phyloP scores from a whole-genome alignment of 192 early-diverging fungal species.

The Entomortierella lignicola region DNA sequence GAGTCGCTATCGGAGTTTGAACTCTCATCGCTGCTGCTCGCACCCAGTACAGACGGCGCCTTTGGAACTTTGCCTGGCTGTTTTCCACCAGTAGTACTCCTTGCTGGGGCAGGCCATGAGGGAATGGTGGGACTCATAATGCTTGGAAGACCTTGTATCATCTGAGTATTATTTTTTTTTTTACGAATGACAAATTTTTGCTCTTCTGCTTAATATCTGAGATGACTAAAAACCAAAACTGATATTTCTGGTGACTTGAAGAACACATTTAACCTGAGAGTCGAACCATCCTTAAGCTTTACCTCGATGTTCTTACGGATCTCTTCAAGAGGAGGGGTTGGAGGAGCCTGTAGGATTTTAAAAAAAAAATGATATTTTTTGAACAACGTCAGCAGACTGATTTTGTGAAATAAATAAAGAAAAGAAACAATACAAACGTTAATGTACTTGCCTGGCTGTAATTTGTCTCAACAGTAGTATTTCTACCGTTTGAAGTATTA shows the following conservation, averaged over 20 bases:
- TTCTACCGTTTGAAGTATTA: neutral
- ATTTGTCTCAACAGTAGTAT: neutral
- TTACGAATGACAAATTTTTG: no score
- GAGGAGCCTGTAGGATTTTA: constrained; percentile 23
- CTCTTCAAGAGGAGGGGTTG: constrained; percentile 24
- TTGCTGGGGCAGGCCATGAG: constrained; percentile 20
- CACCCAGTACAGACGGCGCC: constrained; percentile 5
- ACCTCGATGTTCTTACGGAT: constrained; percentile 40
- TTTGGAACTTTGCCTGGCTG: constrained; percentile 48
- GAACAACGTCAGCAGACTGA: neutral
- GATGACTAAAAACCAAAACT: neutral
- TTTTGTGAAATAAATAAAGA: neutral
- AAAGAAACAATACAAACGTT: no score
- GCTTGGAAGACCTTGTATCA: constrained; percentile 19
- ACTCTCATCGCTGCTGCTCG: constrained; percentile 36
- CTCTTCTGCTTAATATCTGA: neutral
- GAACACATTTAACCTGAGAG: neutral
- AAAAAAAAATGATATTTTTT: neutral
- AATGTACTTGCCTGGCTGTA: constrained; percentile 5
- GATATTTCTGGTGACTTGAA: neutral
- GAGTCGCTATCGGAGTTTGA: constrained; percentile 42
- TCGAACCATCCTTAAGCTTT: neutral
- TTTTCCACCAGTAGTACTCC: constrained; percentile 39
- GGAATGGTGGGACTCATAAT: constrained; percentile 36
- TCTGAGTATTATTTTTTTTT: neutral